Conservation (phyloP, 2,329 filamentous ascomycete species). For the Fusarium sp. region DNA sequence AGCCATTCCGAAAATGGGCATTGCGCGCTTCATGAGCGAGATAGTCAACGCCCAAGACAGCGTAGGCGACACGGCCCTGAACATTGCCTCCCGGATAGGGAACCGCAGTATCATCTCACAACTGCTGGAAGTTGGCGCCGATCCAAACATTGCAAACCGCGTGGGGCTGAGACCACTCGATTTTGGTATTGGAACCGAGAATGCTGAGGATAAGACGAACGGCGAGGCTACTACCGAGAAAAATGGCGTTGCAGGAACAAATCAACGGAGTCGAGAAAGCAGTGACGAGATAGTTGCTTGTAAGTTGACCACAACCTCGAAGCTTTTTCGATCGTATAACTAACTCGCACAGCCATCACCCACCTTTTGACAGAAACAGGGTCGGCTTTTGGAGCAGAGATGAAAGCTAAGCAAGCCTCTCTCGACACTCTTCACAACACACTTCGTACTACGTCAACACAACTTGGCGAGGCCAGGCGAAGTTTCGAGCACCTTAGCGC, state of each 20-base stretch:
- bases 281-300: constrained; percentile 85
- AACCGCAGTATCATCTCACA: constrained; percentile 98
- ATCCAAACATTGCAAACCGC: constrained; percentile 91
- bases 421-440: constrained; percentile 87
- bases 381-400: constrained; percentile 82
- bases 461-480: constrained; percentile 83
- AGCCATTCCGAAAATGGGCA: constrained; percentile 78
- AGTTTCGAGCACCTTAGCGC: constrained; percentile 79
- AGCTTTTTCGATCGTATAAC: background rate
- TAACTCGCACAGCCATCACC: constrained; percentile 75
- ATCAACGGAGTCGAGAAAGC: constrained; percentile 76
- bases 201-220: constrained; percentile 61
- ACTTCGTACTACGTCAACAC: constrained; percentile 84
- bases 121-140: constrained; percentile 92
- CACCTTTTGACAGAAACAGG: constrained; percentile 86
- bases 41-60: constrained; percentile 97
- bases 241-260: constrained; percentile 62
- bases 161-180: constrained; percentile 92
- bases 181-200: constrained; percentile 88
- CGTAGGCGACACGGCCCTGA: constrained; percentile 93
- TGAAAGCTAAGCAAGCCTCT: constrained; percentile 85
- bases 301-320: constrained; percentile 63
- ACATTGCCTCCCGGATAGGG: constrained; percentile 92
- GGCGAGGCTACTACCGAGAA: constrained; percentile 62
- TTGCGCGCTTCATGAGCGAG: constrained; percentile 95